Percentiles rank a stretch among this genome's conserved stretches.
Evolutionary conservation across 2,329 filamentous ascomycete species (phyloP).

Genomic region (Fusarium tanahbumbuense): DNA sequence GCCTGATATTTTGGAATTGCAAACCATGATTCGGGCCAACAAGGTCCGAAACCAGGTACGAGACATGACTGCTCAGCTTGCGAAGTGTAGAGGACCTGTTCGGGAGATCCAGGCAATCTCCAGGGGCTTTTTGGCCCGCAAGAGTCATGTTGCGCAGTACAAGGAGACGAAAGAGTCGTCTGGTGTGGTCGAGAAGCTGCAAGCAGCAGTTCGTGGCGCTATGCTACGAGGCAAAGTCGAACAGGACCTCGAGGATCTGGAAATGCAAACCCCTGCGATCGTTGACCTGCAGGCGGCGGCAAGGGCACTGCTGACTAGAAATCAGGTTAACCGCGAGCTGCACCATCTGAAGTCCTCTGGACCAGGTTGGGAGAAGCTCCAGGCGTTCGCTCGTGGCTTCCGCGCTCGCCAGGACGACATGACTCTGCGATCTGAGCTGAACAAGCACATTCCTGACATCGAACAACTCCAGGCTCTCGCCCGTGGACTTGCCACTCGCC

Average conservation of each 20-base stretch:
- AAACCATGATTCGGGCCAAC: conserved; percentile 81
- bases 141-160: conserved; percentile 66
- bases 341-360: conserved; percentile 63
- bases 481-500: conserved; percentile 52
- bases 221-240: conserved; percentile 69
- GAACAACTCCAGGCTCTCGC: conserved; percentile 62
- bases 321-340: conserved; percentile 62
- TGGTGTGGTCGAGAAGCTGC: conserved; percentile 67
- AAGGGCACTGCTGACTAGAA: conserved; percentile 70
- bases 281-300: conserved; percentile 73
- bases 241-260: conserved; percentile 64
- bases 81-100: conserved; percentile 71
- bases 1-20: conserved; percentile 78
- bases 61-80: conserved; percentile 68
- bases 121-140: conserved; percentile 74
- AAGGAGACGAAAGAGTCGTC: conserved; percentile 64
- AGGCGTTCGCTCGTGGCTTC: conserved; percentile 59
- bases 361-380: conserved; percentile 61
- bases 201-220: conserved; percentile 75
- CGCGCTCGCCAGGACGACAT: conserved; percentile 58
- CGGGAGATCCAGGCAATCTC: conserved; percentile 73
- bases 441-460: conserved; percentile 56
- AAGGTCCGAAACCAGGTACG: conserved; percentile 71
- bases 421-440: conserved; percentile 61
- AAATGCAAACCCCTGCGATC: conserved; percentile 62